These are phyloP conservation scores for Haematococcus lacustris DNA, from an alignment of 139 green algal genomes.

Conservation along the genomic window DNA sequence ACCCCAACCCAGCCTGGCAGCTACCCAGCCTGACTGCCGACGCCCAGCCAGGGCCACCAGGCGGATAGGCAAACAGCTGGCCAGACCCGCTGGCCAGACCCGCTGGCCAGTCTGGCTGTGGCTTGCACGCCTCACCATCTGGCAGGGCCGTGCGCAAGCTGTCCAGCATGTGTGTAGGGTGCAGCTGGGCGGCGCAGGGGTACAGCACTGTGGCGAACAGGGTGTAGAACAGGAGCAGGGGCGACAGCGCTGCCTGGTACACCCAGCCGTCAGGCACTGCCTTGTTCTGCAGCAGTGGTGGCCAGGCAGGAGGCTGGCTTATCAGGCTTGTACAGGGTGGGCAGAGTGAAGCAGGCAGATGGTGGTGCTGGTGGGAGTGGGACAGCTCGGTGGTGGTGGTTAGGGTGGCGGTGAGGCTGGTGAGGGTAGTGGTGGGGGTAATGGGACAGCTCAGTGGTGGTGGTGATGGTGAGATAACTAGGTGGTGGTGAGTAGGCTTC, in stretches of 20 bases:
- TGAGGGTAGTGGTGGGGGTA: neutral
- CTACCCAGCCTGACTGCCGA: neutral
- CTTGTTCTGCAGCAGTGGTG: conserved; percentile 32
- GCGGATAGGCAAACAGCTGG: neutral
- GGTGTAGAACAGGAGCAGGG: conserved; percentile 64
- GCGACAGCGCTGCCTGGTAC: conserved; percentile 60
- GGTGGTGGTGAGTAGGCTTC: neutral
- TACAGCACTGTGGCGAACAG: conserved; percentile 72
- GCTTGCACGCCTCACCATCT: neutral
- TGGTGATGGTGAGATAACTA: neutral
- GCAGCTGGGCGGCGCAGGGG: conserved; percentile 53
- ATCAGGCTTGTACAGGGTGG: no score
- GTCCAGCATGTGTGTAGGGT: conserved; percentile 53
- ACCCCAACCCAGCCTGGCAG: no score
- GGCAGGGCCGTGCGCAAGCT: conserved; percentile 34
- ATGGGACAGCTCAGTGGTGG: neutral
- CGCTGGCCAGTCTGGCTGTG: neutral
- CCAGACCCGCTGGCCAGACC: neutral
- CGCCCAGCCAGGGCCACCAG: neutral
- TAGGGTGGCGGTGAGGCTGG: neutral
- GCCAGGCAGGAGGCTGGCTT: neutral
- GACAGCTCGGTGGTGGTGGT: conserved; percentile 2
- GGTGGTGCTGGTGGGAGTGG: conserved; percentile 2
- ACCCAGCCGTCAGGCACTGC: conserved; percentile 44
- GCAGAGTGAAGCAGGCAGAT: conserved; percentile 6